Evolutionary conservation across 2,329 filamentous ascomycete genomes (phyloP).

Genomic region (Calonectria fujianensis): DNA sequence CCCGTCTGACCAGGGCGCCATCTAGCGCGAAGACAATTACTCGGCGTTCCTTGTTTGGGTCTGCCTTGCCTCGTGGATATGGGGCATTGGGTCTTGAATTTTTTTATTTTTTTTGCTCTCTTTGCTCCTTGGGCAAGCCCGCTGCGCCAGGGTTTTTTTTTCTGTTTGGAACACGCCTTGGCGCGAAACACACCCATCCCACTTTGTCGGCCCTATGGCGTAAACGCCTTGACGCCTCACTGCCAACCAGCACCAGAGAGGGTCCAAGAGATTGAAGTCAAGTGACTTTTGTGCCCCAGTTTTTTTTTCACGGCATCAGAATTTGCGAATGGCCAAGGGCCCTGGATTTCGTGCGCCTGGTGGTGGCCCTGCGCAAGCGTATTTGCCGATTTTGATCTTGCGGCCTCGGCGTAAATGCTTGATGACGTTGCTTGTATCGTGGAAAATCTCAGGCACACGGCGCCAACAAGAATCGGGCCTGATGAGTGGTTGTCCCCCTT

Average conservation of each 20-base stretch:
- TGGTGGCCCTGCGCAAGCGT: neutral
- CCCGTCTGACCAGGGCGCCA: conserved; percentile 44
- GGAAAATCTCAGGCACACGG: neutral
- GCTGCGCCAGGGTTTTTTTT: neutral
- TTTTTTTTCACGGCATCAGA: neutral
- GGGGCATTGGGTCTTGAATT: conserved; percentile 1
- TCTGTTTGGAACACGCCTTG: neutral
- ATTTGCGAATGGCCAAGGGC: neutral
- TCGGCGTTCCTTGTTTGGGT: conserved; percentile 33
- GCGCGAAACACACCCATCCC: conserved; percentile 4
- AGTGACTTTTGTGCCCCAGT: neutral
- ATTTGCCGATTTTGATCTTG: neutral
- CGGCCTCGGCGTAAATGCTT: neutral
- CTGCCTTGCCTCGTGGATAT: conserved; percentile 20
- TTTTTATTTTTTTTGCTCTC: neutral
- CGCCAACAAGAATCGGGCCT: neutral
- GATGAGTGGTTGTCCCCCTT: conserved; percentile 1
- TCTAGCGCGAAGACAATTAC: conserved; percentile 33
- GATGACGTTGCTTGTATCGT: neutral
- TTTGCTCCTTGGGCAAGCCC: neutral
- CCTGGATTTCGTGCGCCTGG: no score
- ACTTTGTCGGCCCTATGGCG: neutral
- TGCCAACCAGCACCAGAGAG: neutral
- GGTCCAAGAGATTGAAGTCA: neutral
- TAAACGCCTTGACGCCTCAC: neutral